Base-by-base conservation (phyloP, 768 basidiomycete species). In the Boletus eberwhitei region DNA sequence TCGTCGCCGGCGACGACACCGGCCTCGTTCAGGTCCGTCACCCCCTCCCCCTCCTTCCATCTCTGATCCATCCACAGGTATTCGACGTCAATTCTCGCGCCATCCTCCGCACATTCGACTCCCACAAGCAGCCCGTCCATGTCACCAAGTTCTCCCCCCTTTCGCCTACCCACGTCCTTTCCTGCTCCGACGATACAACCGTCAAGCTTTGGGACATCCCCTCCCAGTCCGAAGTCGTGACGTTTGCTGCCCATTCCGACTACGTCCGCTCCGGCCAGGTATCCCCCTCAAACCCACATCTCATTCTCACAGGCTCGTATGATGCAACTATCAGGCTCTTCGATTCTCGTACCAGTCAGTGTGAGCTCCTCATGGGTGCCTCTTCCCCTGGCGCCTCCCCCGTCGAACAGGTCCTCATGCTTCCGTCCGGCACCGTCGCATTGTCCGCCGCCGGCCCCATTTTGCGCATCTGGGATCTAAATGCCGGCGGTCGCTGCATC, bases 51-150 rank as follows among this genome's bases (percentile, higher is more conserved):
- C 16, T 2, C 43, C 21, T 49, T 40, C 41, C 31, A 22, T 50
- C 47, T 29, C 50, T 48, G 29, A 47, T 48, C n/a, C 26, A 50
- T 51, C 9, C 36, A 17, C 60, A 93, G 90, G 77, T 95, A 35
- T 98, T 99, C 66, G 96, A 99, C 73, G 84, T 95, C 53, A 90
- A 86, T 65, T 94, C 90, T 19, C 81, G 97, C 35, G 96, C 96
- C 14, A 92, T 99, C 62, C 80, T 99, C 55, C 85, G 97, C 52
- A 90, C 93, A 0, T 79, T 99, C 49, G 90, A 94, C 62, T 85
- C 88, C 2, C 96, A 98, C 73, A 94, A 96, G 65, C 95, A 97
- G 64, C 94, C 97, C 31, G 93, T 97, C 0, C 94, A 98, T 74
- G 89, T 96, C 55, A 85, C 93, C 7, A 90, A 88, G 60, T 99